Base-by-base conservation (phyloP, 257 asterid species). In the Cynanchum wilfordii region DNA sequence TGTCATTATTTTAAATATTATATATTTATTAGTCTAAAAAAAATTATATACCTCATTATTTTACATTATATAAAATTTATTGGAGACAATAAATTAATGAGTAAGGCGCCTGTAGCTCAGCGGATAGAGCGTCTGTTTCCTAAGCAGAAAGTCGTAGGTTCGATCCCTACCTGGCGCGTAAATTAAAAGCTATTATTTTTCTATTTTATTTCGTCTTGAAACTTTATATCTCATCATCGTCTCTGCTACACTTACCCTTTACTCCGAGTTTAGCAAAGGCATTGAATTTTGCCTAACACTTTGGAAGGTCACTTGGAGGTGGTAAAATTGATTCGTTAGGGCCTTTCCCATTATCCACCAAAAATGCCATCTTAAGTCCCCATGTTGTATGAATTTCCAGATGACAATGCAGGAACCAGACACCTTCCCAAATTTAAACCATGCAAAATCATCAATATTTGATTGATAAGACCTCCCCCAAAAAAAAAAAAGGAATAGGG, bases 141-240 rank as follows among this genome's bases (percentile, higher is more conserved):
- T 89, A 89, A 93, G 96, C 96, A 89, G 96, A 93, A 91, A 86
- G 93, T 84, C 91, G 89, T 86, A 89, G 95, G 95, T 89, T 88
- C 96, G 93, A 89, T 90, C 96, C 93, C 96, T 91, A 86, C 94
- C 96, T 91, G 94, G 97, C 91, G 96, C 95, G n/a, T n/a, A n/a
- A n/a, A n/a, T n/a, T n/a, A n/a, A n/a, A n/a, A n/a, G n/a, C n/a
- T n/a, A n/a, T n/a, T n/a, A n/a, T 33, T 65, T 15, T 49, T 57
- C 10, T 57, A 42, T 66, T 10, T 33, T 22, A 20, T 10, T 10
- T 22, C 19, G 8, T 24, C 33, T 10, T 42, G 24, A 36, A 55
- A 44, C 68, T 42, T 47, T 38, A 47, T n/a, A 17, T 10, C 17
- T 10, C 20, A 42, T 9, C 24, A 15, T 8, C 29, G 25, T 12